Evolutionary conservation across 768 basidiomycete species (phyloP), one percentile per base, ranked within the genome.

Genomic region (Russula emetica): DNA sequence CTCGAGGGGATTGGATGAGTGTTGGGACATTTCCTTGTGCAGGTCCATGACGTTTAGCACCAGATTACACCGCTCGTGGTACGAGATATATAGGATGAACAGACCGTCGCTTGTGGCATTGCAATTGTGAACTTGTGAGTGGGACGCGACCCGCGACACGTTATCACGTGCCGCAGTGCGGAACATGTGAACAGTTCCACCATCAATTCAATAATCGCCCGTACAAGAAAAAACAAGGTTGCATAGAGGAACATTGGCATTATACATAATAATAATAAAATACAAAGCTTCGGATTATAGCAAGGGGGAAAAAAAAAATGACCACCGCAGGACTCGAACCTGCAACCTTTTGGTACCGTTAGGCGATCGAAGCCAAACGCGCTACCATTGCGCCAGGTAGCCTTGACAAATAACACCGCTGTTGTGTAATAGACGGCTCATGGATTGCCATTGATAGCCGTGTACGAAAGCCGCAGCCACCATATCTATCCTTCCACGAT

Each of bases 271-370:
- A n/a, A n/a, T n/a, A n/a, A n/a, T n/a, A n/a, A 0, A 7, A 40
- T 47, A 10, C 2, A 34, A 24, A 22, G 18, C 10, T 10, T 38
- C 1, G 5, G 2, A 6, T n/a, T 6, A 4, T 2, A 16, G 16
- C 5, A 24, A 8, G 3, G 28, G 4, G 20, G 24, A 14, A 49
- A 56, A 14, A 49, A 56, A 66, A 66, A 66, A 66, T 67, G 66
- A 67, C 61, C 85, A 87, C 87, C 85, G 87, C 89, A 90, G 89
- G 89, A 88, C 87, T 91, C 88, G 89, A 91, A 91, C 90, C 89
- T 91, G 88, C 89, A 91, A 86, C 89, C 90, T 90, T 87, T 89
- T 90, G 89, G 88, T 91, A 67, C 84, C 76, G 77, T 76, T 68
- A 40, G 79, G 84, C 85, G 70, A 82, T 88, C 87, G 88, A 90